Percentiles rank a stretch among this genome's conserved stretches.
Evolutionary conservation across 805 yeast species (phyloP).

Genomic region (Myxozyma udenii): DNA sequence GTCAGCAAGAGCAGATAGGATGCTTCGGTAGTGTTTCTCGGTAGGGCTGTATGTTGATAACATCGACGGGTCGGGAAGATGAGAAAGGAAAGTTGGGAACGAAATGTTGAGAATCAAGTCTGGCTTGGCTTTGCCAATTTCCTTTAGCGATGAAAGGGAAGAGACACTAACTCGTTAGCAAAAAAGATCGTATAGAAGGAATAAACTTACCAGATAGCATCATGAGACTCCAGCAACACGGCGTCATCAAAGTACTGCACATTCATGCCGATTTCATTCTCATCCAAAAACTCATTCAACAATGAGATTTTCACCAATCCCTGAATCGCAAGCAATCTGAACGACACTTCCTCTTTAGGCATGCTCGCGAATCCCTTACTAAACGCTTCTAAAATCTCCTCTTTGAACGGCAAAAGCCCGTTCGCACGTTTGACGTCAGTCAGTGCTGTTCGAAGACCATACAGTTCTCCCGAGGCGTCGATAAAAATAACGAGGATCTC

Average conservation of each 20-base stretch:
- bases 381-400: constrained; percentile 62
- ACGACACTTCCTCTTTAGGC: constrained; percentile 64
- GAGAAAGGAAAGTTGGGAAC: constrained; percentile 50
- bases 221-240: constrained; percentile 51
- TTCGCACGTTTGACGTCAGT: constrained; percentile 38
- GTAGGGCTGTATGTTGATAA: constrained; percentile 15
- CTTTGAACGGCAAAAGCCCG: constrained; percentile 52
- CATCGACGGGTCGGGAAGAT: constrained; percentile 47
- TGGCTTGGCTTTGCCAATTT: constrained; percentile 43
- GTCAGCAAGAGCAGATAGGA: constrained; percentile 37
- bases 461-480: constrained; percentile 49
- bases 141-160: constrained; percentile 50
- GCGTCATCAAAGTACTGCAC: constrained; percentile 63
- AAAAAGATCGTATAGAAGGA: neutral
- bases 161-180: constrained; percentile 4
- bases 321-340: constrained; percentile 62
- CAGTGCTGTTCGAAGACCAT: constrained; percentile 34
- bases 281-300: constrained; percentile 48
- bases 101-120: constrained; percentile 50
- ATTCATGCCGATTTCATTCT: constrained; percentile 58
- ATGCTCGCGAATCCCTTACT: constrained; percentile 68
- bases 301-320: constrained; percentile 59
- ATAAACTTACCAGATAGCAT: constrained; percentile 50
- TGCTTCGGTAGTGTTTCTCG: constrained; percentile 34
- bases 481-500: constrained; percentile 59